A percentile compares a stretch with the other conserved stretches of the same genome.
These are phyloP conservation scores for Xylaria sp. DNA, from an alignment of 2,329 filamentous ascomycete genomes.

Conservation along the genomic window DNA sequence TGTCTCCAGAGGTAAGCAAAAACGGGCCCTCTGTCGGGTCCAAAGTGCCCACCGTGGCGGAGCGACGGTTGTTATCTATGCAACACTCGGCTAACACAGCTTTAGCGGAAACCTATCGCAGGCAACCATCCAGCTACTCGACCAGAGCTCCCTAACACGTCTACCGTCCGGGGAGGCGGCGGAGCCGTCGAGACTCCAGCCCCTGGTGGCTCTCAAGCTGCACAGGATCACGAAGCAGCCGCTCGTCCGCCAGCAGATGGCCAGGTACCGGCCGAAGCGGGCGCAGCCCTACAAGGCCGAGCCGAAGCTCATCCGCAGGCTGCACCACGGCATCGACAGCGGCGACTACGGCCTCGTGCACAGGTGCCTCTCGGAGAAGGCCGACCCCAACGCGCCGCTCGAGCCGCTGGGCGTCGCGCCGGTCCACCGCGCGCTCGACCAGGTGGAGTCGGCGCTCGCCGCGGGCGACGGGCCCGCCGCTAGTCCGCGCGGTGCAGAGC, in stretches of 20 bases:
- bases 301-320: slow-evolving; percentile 16
- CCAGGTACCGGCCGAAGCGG: slow-evolving; percentile 22
- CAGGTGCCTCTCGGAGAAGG: slow-evolving; percentile 25
- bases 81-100: not conserved
- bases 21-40: not conserved
- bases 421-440: slow-evolving; percentile 23
- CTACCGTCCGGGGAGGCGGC: slow-evolving; percentile 8
- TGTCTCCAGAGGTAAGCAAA: slow-evolving; percentile 27
- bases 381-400: slow-evolving; percentile 19
- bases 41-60: not conserved
- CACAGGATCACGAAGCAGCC: slow-evolving; percentile 11
- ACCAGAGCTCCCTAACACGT: slow-evolving; percentile 7
- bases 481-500: slow-evolving; percentile 25
- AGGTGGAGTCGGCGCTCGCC: slow-evolving; percentile 19
- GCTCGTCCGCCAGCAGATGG: slow-evolving; percentile 20
- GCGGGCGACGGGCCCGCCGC: slow-evolving; percentile 20
- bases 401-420: slow-evolving; percentile 19
- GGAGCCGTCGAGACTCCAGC: slow-evolving; percentile 17
- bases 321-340: slow-evolving; percentile 24
- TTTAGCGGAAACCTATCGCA: slow-evolving; percentile 21
- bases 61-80: not conserved
- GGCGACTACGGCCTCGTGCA: slow-evolving; percentile 22
- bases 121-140: slow-evolving; percentile 21
- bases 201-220: slow-evolving; percentile 23
- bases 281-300: slow-evolving; percentile 7